A percentile compares a stretch with the other conserved stretches of the same genome.
Conservation (phyloP, 495 filamentous ascomycete species). For the Penicillium coffeae region DNA sequence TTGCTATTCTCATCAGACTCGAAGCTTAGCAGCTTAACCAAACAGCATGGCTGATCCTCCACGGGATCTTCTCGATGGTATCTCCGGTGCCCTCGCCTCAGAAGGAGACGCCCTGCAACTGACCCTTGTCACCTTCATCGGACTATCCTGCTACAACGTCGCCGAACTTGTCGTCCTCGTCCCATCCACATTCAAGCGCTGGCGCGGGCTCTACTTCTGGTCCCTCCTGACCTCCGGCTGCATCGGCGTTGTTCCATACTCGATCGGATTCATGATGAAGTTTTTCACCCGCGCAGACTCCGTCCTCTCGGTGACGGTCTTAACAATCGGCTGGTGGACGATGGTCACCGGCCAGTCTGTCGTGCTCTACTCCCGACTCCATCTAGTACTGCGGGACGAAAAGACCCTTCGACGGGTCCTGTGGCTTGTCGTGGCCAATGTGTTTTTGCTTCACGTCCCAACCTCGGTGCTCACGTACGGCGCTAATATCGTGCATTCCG, state of each 20-base stretch:
- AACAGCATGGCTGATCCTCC: conserved; percentile 18
- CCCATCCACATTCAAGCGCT: conserved; percentile 48
- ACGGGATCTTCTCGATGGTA: conserved; percentile 31
- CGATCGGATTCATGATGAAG: conserved; percentile 49
- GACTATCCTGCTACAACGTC: conserved; percentile 49
- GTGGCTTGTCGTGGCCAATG: conserved; percentile 40
- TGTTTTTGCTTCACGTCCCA: conserved; percentile 46
- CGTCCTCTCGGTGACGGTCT: conserved; percentile 38
- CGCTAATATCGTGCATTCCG: conserved; percentile 32
- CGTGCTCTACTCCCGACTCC: conserved; percentile 49
- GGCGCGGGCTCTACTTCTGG: conserved; percentile 54
- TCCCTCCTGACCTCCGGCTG: conserved; percentile 43
- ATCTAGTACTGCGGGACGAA: conserved; percentile 47
- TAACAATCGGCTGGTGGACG: conserved; percentile 50
- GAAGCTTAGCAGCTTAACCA: not conserved
- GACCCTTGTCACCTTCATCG: conserved; percentile 43
- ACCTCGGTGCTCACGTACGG: conserved; percentile 50
- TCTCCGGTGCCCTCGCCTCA: conserved; percentile 31
- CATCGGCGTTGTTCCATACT: conserved; percentile 45
- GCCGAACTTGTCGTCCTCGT: conserved; percentile 48
- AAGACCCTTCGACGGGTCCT: conserved; percentile 37
- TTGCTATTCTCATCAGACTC: not conserved
- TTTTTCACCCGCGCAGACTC: conserved; percentile 40
- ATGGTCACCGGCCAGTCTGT: conserved; percentile 53
- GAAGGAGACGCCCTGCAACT: conserved; percentile 26